phyloP scores from a whole-genome alignment of 495 filamentous ascomycete species.

The Penicillium parvum region DNA sequence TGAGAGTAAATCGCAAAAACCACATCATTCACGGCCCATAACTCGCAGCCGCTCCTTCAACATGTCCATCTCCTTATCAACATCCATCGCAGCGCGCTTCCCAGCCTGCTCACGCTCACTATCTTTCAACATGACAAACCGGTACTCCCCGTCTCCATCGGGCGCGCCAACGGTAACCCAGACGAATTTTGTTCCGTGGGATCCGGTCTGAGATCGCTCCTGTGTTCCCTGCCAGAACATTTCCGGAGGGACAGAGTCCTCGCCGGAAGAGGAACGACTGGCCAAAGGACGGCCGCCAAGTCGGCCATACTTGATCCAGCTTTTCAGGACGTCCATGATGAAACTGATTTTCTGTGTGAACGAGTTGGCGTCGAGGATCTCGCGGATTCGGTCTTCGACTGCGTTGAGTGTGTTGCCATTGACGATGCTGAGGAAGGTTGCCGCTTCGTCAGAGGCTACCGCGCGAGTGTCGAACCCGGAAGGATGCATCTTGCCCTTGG shows the following conservation, averaged over 20 bases:
- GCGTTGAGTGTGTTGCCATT: constrained; percentile 47
- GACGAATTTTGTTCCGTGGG: constrained; percentile 64
- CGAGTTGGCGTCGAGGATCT: constrained; percentile 70
- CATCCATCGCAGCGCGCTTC: constrained; percentile 13
- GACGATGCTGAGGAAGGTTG: constrained; percentile 56
- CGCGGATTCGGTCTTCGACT: constrained; percentile 52
- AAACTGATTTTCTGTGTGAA: constrained; percentile 76
- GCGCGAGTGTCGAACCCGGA: constrained; percentile 45
- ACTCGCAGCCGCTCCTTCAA: constrained; percentile 32
- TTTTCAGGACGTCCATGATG: constrained; percentile 61
- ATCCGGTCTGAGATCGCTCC: constrained; percentile 46
- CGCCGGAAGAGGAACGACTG: constrained; percentile 13
- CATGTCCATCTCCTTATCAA: constrained; percentile 32
- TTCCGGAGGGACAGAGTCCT: constrained; percentile 43
- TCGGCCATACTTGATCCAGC: constrained; percentile 69
- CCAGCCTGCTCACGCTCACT: constrained; percentile 10
- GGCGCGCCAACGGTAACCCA: constrained; percentile 81
- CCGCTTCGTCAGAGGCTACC: constrained; percentile 57
- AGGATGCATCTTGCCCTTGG: constrained; percentile 56
- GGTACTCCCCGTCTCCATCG: constrained; percentile 61
- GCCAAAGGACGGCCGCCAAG: constrained; percentile 49
- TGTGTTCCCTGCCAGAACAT: constrained; percentile 65
- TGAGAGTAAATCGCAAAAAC: constrained; percentile 20
- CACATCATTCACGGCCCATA: constrained; percentile 23
- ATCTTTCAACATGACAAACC: constrained; percentile 38